Evolutionary conservation across 164 flowering plant species (phyloP).

Genomic region (Nymphaea thermarum): DNA sequence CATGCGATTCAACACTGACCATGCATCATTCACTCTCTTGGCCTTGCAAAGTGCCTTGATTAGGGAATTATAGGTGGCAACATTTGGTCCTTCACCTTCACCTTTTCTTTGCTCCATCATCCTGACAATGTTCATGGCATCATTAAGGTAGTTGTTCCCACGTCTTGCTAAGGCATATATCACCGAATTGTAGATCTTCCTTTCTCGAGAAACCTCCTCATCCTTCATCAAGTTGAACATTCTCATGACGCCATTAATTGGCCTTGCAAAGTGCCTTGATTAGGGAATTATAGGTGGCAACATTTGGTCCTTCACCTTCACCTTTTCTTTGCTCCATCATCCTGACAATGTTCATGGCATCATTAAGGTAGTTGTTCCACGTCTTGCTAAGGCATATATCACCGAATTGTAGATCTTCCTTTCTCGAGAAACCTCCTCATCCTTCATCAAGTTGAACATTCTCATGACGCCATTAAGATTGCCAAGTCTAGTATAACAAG

Average conservation of each 20-base stretch:
- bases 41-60: slow-evolving; percentile 67
- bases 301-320: slow-evolving; percentile 34
- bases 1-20: slow-evolving; percentile 49
- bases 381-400: slow-evolving; percentile 61
- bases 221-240: slow-evolving; percentile 54
- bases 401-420: slow-evolving; percentile 76
- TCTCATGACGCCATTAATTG: slow-evolving; percentile 30
- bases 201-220: slow-evolving; percentile 41
- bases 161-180: slow-evolving; percentile 62
- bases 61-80: slow-evolving; percentile 61
- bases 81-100: slow-evolving; percentile 34
- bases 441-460: slow-evolving; percentile 53
- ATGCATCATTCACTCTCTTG: slow-evolving; percentile 40
- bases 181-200: slow-evolving; percentile 75
- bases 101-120: slow-evolving; percentile 46
- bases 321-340: slow-evolving; percentile 46
- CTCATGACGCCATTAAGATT: slow-evolving; percentile 39
- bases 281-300: slow-evolving; percentile 61
- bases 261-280: slow-evolving; percentile 67
- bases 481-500: slow-evolving; percentile 49
- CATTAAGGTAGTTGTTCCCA: slow-evolving; percentile 30
- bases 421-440: slow-evolving; percentile 42
- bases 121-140: slow-evolving; percentile 48
- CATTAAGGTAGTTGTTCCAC: slow-evolving; percentile 28
- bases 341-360: slow-evolving; percentile 48